phyloP scores from a whole-genome alignment of 192 early-diverging fungal genomes.

The Backusella psychrophila region DNA sequence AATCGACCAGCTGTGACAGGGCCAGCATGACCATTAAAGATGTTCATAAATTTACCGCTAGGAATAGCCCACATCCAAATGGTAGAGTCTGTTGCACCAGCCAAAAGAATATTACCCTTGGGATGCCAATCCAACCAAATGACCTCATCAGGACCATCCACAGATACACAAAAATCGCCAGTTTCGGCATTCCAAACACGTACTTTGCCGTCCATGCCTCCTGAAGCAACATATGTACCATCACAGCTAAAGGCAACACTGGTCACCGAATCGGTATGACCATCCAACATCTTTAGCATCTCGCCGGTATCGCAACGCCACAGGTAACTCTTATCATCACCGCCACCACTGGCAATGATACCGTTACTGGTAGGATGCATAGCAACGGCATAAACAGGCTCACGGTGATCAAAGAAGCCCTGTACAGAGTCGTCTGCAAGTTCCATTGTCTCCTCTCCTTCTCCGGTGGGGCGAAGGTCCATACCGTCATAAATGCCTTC shows the following conservation, averaged over 20 bases:
- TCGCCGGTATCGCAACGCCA: constrained; percentile 88
- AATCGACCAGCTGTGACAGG: constrained; percentile 87
- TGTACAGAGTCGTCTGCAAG: constrained; percentile 84
- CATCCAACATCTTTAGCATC: constrained; percentile 63
- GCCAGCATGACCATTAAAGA: constrained; percentile 87
- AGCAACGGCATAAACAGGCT: constrained; percentile 84
- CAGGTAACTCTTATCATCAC: constrained; percentile 88
- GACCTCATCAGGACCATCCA: constrained; percentile 87
- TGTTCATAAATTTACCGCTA: constrained; percentile 86
- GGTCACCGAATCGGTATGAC: constrained; percentile 87
- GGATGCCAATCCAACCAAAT: constrained; percentile 95
- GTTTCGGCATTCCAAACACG: constrained; percentile 65
- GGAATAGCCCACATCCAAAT: constrained; percentile 98
- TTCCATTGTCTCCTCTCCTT: constrained; percentile 57
- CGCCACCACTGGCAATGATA: constrained; percentile 82
- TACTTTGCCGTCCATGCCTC: constrained; percentile 96
- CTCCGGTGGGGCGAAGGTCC: constrained; percentile 44
- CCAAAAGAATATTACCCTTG: constrained; percentile 84
- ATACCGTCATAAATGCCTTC: constrained; percentile 38
- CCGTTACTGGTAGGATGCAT: constrained; percentile 71
- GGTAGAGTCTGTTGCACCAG: constrained; percentile 84
- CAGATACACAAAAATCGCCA: constrained; percentile 56
- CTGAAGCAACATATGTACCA: constrained; percentile 84
- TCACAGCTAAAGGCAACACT: constrained; percentile 79
- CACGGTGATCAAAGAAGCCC: constrained; percentile 89